A percentile compares a stretch with the other conserved stretches of the same genome.
These are phyloP conservation scores for Penicillium verrucosum DNA, from an alignment of 2,329 filamentous ascomycete genomes.

Conservation along the genomic window DNA sequence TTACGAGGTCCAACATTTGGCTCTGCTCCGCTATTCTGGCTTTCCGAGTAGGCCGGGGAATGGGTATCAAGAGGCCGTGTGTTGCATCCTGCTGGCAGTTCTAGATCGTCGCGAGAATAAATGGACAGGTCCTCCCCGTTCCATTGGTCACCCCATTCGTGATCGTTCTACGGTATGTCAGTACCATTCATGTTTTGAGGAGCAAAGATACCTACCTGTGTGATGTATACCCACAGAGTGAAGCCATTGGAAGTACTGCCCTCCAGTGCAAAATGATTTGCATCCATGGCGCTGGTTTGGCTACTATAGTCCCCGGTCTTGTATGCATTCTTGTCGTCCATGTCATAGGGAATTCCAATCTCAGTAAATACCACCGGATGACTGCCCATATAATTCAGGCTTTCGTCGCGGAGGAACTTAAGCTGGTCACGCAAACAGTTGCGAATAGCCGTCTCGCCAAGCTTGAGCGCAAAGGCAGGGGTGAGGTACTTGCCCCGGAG, in stretches of 20 bases:
- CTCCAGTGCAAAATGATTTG: constrained; percentile 91
- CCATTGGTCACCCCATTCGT: constrained; percentile 89
- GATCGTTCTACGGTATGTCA: constrained; percentile 63
- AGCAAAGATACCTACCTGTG: constrained; percentile 50
- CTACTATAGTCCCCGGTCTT: constrained; percentile 92
- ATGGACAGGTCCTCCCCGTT: constrained; percentile 97
- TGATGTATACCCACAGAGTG: constrained; percentile 83
- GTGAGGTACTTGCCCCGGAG: constrained; percentile 83
- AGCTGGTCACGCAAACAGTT: constrained; percentile 92
- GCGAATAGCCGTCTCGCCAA: constrained; percentile 89
- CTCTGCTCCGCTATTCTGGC: constrained; percentile 43
- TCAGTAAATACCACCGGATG: constrained; percentile 90
- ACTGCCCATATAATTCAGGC: constrained; percentile 79
- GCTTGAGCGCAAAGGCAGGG: constrained; percentile 85
- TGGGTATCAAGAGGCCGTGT: constrained; percentile 33
- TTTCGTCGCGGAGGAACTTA: constrained; percentile 76
- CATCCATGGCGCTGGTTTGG: constrained; percentile 88
- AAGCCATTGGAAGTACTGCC: constrained; percentile 79
- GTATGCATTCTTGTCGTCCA: constrained; percentile 96
- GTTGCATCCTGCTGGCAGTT: constrained; percentile 41
- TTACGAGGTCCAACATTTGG: constrained; percentile 68
- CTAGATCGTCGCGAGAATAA: constrained; percentile 75
- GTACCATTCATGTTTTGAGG: not conserved
- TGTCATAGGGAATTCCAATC: constrained; percentile 97
- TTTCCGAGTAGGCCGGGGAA: constrained; percentile 55